Evolutionary conservation across 2,329 filamentous ascomycete species (phyloP).

Genomic region (Calonectria henricotiae): DNA sequence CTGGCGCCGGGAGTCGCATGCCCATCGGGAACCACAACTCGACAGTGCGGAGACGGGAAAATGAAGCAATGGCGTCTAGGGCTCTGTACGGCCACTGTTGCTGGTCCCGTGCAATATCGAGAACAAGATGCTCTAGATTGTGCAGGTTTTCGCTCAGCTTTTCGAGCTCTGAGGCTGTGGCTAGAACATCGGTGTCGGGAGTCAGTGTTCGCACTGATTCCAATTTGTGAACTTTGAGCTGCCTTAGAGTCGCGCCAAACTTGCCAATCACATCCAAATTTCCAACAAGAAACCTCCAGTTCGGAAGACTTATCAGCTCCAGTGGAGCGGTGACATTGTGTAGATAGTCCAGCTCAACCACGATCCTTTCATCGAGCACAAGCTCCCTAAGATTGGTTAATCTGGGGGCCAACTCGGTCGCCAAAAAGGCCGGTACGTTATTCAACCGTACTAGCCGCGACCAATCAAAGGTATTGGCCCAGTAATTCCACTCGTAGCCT

Average conservation of each 20-base stretch:
- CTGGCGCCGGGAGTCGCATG: conserved; percentile 1
- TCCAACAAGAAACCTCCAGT: conserved; percentile 8
- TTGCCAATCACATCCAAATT: not conserved
- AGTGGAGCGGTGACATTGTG: conserved; percentile 24
- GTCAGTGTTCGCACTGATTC: not conserved
- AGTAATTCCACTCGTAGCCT: conserved; percentile 21
- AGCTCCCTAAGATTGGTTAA: conserved; percentile 32
- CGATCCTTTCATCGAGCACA: too few relatives aligned
- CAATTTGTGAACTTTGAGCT: conserved; percentile 27
- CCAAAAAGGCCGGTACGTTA: not conserved
- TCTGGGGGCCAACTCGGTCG: conserved; percentile 2
- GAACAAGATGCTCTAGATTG: conserved; percentile 29
- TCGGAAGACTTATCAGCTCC: conserved; percentile 26
- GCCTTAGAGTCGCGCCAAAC: conserved; percentile 27
- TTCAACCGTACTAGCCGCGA: conserved; percentile 31
- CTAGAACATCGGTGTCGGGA: not conserved
- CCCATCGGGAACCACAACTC: conserved; percentile 34
- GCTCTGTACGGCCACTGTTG: conserved; percentile 30
- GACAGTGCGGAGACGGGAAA: conserved; percentile 29
- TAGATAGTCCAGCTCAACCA: not conserved
- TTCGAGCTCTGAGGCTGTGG: conserved; percentile 1
- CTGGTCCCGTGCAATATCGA: conserved; percentile 23
- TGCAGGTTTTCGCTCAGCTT: conserved; percentile 26
- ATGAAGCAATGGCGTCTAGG: conserved; percentile 29
- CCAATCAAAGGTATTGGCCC: conserved; percentile 34